phyloP scores from a whole-genome alignment of 768 basidiomycete species.

The Suillus bovinus region DNA sequence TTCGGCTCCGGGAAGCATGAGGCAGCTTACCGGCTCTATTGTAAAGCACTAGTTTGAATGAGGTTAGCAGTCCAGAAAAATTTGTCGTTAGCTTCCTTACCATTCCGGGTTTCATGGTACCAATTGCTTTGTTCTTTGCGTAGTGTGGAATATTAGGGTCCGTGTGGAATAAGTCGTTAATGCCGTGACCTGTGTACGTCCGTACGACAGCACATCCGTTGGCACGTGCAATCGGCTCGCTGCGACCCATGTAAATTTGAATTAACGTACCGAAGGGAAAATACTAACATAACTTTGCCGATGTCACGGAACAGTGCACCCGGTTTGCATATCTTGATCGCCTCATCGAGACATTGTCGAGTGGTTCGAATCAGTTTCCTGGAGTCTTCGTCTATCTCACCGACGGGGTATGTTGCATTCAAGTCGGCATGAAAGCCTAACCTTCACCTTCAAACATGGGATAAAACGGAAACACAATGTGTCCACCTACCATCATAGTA shows the following conservation, averaged over 20 bases:
- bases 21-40: slow-evolving; percentile 67
- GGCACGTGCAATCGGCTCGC: slow-evolving; percentile 82
- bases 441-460: slow-evolving; percentile 2
- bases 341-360: slow-evolving; percentile 80
- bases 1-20: slow-evolving; percentile 1
- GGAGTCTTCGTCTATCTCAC: slow-evolving; percentile 80
- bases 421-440: slow-evolving; percentile 90
- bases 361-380: slow-evolving; percentile 80
- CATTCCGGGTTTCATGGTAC: slow-evolving; percentile 93
- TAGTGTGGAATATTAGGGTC: slow-evolving; percentile 93
- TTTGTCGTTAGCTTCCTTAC: slow-evolving; percentile 41
- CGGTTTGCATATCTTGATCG: slow-evolving; percentile 93
- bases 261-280: slow-evolving; percentile 1
- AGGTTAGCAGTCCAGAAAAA: not conserved
- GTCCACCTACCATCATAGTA: slow-evolving; percentile 66
- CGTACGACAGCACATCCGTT: slow-evolving; percentile 90
- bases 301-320: slow-evolving; percentile 88
- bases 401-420: slow-evolving; percentile 92
- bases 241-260: slow-evolving; percentile 29
- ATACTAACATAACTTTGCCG: slow-evolving; percentile 80
- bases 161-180: slow-evolving; percentile 83
- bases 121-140: slow-evolving; percentile 90
- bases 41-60: slow-evolving; percentile 55
- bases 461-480: not conserved
- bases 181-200: slow-evolving; percentile 90